Conservation (phyloP, 352 stramenopile genomes). For the Globisporangium paroecandrum region DNA sequence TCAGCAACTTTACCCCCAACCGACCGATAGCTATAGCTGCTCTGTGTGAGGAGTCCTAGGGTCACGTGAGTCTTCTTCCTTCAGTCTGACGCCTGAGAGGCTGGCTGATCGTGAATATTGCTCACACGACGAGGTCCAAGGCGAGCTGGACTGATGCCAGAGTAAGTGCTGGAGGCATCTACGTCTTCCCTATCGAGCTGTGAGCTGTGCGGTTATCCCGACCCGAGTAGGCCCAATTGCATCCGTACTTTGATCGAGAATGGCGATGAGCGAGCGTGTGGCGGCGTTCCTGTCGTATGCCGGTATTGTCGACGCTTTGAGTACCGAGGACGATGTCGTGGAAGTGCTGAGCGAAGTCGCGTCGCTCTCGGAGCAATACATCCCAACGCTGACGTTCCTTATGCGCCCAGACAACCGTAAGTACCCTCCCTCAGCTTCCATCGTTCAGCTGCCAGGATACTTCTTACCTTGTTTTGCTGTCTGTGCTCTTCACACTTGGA, state of each 20-base stretch:
- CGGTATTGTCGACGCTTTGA: slow-evolving; percentile 38
- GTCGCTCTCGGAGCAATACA: slow-evolving; percentile 52
- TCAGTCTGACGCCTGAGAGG: neutral
- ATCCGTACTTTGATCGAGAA: neutral
- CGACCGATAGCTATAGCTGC: neutral
- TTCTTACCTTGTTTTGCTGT: neutral
- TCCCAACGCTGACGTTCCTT: slow-evolving; percentile 57
- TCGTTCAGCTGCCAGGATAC: neutral
- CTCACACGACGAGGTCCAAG: neutral
- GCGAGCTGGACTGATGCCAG: neutral
- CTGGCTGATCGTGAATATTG: neutral
- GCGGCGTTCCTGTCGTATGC: slow-evolving; percentile 40
- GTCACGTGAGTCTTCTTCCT: no score
- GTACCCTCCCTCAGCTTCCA: slow-evolving; percentile 1
- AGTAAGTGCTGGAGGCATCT: neutral
- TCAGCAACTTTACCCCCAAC: neutral
- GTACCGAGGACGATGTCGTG: slow-evolving; percentile 38
- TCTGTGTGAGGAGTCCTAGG: no score
- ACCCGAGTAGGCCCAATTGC: neutral
- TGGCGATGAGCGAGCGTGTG: slow-evolving; percentile 46
- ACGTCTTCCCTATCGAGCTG: neutral
- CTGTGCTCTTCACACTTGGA: neutral
- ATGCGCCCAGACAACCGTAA: slow-evolving; percentile 59
- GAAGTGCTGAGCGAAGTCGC: slow-evolving; percentile 46
- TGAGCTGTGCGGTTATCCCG: neutral